phyloP scores from a whole-genome alignment of 148 eudicot species.

The Agrostemma githago region DNA sequence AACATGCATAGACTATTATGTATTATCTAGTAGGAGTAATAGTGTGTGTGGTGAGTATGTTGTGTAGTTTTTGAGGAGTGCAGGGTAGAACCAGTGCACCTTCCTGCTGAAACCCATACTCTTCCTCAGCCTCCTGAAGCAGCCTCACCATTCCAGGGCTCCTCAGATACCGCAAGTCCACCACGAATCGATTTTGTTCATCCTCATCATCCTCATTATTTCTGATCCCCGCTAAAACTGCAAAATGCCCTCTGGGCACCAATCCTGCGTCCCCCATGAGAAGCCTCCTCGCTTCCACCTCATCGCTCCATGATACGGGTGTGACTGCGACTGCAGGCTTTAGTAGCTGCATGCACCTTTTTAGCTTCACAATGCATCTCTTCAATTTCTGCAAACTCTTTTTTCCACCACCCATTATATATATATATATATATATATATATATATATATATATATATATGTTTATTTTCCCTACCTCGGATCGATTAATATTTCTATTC shows the following conservation, averaged over 20 bases:
- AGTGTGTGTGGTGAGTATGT: conserved; percentile 25
- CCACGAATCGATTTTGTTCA: conserved; percentile 31
- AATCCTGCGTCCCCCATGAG: not conserved
- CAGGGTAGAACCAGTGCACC: conserved; percentile 52
- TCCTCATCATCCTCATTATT: conserved; percentile 22
- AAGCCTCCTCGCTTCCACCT: conserved; percentile 3
- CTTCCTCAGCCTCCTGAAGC: conserved; percentile 45
- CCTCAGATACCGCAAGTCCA: conserved; percentile 31
- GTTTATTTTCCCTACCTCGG: too few relatives aligned
- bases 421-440: too few relatives aligned
- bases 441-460: too few relatives aligned
- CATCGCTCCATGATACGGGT: conserved; percentile 17
- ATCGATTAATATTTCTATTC: not conserved
- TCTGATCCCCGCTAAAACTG: conserved; percentile 26
- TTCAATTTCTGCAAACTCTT: conserved; percentile 14
- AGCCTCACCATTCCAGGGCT: conserved; percentile 40
- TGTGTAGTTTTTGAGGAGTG: conserved; percentile 37
- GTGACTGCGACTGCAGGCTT: conserved; percentile 15
- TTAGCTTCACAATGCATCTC: conserved; percentile 20
- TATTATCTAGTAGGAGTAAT: not conserved
- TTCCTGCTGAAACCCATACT: conserved; percentile 40
- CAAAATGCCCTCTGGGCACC: conserved; percentile 44
- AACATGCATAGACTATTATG: not conserved
- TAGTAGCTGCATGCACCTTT: conserved; percentile 15
- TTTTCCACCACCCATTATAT: conserved; percentile 6